Evolutionary conservation across 2,329 filamentous ascomycete species (phyloP).

Genomic region (Paradendryphiella salina): DNA sequence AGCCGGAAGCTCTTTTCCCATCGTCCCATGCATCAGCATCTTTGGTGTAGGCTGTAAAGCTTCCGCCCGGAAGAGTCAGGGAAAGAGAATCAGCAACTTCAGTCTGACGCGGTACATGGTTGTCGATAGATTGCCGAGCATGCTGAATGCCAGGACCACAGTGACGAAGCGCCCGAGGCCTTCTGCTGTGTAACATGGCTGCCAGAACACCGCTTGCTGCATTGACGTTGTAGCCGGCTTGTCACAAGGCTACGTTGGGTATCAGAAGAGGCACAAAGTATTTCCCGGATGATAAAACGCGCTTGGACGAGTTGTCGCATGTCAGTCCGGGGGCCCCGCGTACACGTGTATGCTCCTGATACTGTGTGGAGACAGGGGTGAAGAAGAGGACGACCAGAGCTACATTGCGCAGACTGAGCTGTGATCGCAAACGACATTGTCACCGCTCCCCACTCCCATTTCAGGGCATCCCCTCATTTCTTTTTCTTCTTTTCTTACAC

Average conservation of each 20-base stretch:
- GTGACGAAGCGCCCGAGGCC: conserved; percentile 66
- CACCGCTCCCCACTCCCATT: conserved; percentile 46
- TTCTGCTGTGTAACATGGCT: conserved; percentile 62
- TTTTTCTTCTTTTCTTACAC: neutral
- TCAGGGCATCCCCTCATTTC: neutral
- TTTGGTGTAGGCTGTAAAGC: conserved; percentile 42
- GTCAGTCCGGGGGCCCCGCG: conserved; percentile 63
- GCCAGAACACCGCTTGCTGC: conserved; percentile 63
- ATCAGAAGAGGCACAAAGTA: conserved; percentile 64
- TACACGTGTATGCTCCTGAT: conserved; percentile 61
- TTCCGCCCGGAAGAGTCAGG: conserved; percentile 54
- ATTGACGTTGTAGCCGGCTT: conserved; percentile 57
- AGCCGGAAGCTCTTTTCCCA: conserved; percentile 45
- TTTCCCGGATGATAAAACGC: conserved; percentile 60
- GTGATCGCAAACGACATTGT: conserved; percentile 58
- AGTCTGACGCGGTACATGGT: conserved; percentile 66
- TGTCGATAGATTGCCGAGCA: conserved; percentile 63
- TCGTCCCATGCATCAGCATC: conserved; percentile 49
- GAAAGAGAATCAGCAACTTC: conserved; percentile 66
- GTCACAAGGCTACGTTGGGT: conserved; percentile 58
- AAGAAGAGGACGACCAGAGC: conserved; percentile 67
- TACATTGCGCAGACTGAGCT: conserved; percentile 60
- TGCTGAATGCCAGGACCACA: conserved; percentile 57
- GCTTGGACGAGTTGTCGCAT: conserved; percentile 69
- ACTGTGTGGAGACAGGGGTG: conserved; percentile 58